Evolutionary conservation across 2,329 filamentous ascomycete species (phyloP).

Genomic region (Ceratocystis papillata): DNA sequence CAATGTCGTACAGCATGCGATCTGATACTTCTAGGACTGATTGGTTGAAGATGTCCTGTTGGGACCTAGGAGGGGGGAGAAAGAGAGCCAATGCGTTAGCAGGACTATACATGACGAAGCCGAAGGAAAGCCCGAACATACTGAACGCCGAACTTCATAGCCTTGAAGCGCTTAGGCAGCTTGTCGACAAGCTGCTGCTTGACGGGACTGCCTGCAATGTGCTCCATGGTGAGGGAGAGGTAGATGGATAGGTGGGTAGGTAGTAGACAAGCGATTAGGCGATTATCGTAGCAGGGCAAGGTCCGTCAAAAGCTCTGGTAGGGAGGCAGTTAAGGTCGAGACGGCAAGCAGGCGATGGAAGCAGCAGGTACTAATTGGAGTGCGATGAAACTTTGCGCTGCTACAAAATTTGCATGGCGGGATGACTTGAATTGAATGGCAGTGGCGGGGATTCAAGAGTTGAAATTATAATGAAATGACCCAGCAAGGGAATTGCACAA

Average conservation of each 20-base stretch:
- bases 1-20: constrained; percentile 82
- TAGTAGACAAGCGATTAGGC: neutral
- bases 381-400: constrained; percentile 19
- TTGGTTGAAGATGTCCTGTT: constrained; percentile 90
- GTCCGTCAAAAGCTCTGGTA: neutral
- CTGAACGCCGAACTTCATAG: constrained; percentile 90
- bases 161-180: constrained; percentile 81
- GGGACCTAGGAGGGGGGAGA: constrained; percentile 47
- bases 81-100: neutral
- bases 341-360: neutral
- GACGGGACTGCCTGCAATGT: constrained; percentile 33
- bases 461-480: neutral
- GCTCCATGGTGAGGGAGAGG: constrained; percentile 23
- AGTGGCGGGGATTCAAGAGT: neutral
- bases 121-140: constrained; percentile 34
- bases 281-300: neutral
- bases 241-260: neutral
- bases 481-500: no score
- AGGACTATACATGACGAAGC: neutral
- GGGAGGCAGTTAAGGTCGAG: neutral
- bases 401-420: constrained; percentile 23
- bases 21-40: constrained; percentile 92
- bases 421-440: constrained; percentile 4
- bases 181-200: constrained; percentile 88
- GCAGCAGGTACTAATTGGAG: neutral